phyloP scores from a whole-genome alignment of 495 filamentous ascomycete genomes.

The Penicillium daleae region DNA sequence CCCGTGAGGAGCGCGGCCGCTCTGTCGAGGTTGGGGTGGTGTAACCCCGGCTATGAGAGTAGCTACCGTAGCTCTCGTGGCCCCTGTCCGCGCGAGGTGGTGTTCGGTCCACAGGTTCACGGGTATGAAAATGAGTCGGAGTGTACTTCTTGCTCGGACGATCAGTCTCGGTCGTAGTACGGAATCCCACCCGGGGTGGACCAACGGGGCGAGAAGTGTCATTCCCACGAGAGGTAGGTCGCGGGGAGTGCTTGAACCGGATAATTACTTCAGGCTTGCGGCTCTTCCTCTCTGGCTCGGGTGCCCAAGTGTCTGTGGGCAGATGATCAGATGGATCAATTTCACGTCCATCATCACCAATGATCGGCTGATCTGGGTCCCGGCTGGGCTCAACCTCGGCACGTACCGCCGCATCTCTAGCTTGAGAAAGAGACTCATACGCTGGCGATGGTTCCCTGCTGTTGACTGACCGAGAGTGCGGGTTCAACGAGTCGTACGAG shows the following conservation, averaged over 20 bases:
- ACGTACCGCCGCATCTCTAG: conserved; percentile 42
- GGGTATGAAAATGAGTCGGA: conserved; percentile 23
- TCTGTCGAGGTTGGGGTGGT: conserved; percentile 30
- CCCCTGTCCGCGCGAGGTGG: conserved; percentile 29
- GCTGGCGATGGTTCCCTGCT: conserved; percentile 37
- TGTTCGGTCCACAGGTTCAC: conserved; percentile 26
- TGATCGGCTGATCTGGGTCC: conserved; percentile 59
- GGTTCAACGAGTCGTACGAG: conserved; percentile 61
- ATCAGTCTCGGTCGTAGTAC: conserved; percentile 21
- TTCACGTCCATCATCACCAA: conserved; percentile 80
- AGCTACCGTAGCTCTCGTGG: conserved; percentile 28
- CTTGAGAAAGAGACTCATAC: conserved; percentile 50
- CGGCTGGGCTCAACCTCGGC: conserved; percentile 39
- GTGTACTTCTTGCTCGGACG: conserved; percentile 24
- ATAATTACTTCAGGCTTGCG: conserved; percentile 60
- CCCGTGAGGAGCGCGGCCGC: conserved; percentile 33
- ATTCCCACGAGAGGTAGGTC: conserved; percentile 33
- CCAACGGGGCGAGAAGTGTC: conserved; percentile 19
- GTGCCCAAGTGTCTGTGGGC: conserved; percentile 88
- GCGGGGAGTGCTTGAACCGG: conserved; percentile 52
- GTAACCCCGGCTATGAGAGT: conserved; percentile 30
- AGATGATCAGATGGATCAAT: conserved; percentile 94
- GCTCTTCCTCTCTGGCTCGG: conserved; percentile 83
- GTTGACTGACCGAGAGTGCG: conserved; percentile 37
- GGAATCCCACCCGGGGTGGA: conserved; percentile 33